These are phyloP conservation scores for Didymella sp. DNA, from an alignment of 2,329 filamentous ascomycete genomes.

Conservation along the genomic window DNA sequence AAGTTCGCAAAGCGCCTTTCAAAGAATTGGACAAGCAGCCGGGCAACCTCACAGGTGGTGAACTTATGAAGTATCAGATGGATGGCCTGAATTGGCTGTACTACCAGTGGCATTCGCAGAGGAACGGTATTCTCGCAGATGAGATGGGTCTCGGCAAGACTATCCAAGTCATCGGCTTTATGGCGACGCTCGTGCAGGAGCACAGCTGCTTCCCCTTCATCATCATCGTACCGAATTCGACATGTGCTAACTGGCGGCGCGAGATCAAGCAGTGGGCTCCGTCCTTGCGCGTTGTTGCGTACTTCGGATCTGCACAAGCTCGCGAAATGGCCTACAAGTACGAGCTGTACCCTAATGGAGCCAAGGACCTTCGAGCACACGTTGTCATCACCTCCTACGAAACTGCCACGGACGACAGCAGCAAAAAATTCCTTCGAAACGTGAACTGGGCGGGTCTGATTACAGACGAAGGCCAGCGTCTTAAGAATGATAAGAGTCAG, in stretches of 20 bases:
- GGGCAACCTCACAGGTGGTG: conserved; percentile 72
- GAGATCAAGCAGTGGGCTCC: conserved; percentile 96
- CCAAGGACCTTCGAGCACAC: conserved; percentile 79
- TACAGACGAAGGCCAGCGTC: conserved; percentile 91
- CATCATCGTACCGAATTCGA: conserved; percentile 91
- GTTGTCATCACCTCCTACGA: conserved; percentile 96
- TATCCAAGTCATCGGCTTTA: conserved; percentile 85
- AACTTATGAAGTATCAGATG: conserved; percentile 91
- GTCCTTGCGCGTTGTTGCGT: conserved; percentile 84
- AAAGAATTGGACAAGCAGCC: conserved; percentile 79
- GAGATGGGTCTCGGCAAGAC: conserved; percentile 99
- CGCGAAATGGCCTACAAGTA: conserved; percentile 79
- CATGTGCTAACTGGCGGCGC: conserved; percentile 95
- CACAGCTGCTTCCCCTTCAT: conserved; percentile 88
- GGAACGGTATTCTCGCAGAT: conserved; percentile 91
- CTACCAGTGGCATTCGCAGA: conserved; percentile 81
- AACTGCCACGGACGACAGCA: conserved; percentile 76
- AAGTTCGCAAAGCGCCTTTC: conserved; percentile 70
- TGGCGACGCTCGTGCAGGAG: conserved; percentile 70
- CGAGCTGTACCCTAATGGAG: conserved; percentile 77
- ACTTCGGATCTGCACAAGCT: conserved; percentile 78
- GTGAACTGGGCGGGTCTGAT: conserved; percentile 88
- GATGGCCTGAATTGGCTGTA: conserved; percentile 96
- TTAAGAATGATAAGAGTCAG: conserved; percentile 90
- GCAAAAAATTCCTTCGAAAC: conserved; percentile 68